A percentile compares a stretch with the other conserved stretches of the same genome.
Evolutionary conservation across 306 rosid genomes (phyloP).

Genomic region (Boehmeria nivea): DNA sequence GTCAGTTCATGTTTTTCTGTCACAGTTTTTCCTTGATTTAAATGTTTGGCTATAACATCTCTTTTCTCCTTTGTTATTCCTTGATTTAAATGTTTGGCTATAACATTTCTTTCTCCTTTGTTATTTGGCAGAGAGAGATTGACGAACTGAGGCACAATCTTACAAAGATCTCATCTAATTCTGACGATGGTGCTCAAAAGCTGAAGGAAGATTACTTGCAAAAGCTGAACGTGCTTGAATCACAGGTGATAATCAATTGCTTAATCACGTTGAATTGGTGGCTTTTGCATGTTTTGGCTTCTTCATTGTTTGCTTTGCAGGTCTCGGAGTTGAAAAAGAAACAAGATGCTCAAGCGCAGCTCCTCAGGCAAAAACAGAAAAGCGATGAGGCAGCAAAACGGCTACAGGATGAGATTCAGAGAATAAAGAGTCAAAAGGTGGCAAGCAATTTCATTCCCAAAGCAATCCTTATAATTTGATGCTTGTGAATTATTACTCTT

Average conservation of each 20-base stretch:
- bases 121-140: slow-evolving; percentile 63
- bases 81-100: slow-evolving; percentile 1
- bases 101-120: neutral
- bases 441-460: neutral
- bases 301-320: slow-evolving; percentile 43
- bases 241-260: slow-evolving; percentile 50
- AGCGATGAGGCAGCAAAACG: slow-evolving; percentile 84
- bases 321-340: slow-evolving; percentile 79
- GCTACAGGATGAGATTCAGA: slow-evolving; percentile 87
- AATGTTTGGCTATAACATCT: neutral
- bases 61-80: slow-evolving; percentile 1
- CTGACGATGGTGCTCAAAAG: slow-evolving; percentile 84
- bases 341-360: slow-evolving; percentile 89
- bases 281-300: slow-evolving; percentile 8
- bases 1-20: slow-evolving; percentile 32
- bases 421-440: slow-evolving; percentile 89
- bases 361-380: slow-evolving; percentile 73
- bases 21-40: slow-evolving; percentile 8
- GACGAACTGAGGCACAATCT: slow-evolving; percentile 63
- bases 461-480: neutral
- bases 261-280: slow-evolving; percentile 2
- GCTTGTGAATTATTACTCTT: neutral
- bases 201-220: slow-evolving; percentile 85
- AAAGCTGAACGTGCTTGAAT: slow-evolving; percentile 76
- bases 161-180: slow-evolving; percentile 57